Conservation (phyloP, 2,329 filamentous ascomycete genomes). For the Monosporascus ibericus region DNA sequence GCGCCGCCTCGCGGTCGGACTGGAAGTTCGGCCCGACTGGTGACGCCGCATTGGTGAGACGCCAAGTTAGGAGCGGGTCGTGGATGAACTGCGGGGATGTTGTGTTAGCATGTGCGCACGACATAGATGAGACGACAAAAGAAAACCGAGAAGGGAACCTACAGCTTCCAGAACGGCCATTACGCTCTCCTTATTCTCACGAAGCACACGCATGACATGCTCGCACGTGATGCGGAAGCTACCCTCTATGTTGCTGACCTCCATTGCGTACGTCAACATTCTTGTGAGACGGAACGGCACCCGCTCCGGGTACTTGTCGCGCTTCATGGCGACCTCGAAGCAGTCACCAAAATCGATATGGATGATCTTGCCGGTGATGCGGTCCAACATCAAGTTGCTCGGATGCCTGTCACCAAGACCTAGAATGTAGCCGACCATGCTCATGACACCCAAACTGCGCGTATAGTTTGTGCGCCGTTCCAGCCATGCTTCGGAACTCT, state of each 20-base stretch:
- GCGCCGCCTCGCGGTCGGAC: slow-evolving; percentile 50
- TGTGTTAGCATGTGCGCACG: slow-evolving; percentile 8
- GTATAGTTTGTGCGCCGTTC: slow-evolving; percentile 99
- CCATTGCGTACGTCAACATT: slow-evolving; percentile 99
- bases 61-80: slow-evolving; percentile 97
- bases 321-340: slow-evolving; percentile 99
- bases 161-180: slow-evolving; percentile 98
- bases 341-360: slow-evolving; percentile 99
- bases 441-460: slow-evolving; percentile 95
- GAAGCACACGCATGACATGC: slow-evolving; percentile 93
- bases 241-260: slow-evolving; percentile 98
- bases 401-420: slow-evolving; percentile 95
- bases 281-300: slow-evolving; percentile 96
- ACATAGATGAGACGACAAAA: neutral
- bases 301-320: slow-evolving; percentile 96
- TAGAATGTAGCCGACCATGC: slow-evolving; percentile 99
- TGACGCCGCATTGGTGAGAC: slow-evolving; percentile 62
- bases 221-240: slow-evolving; percentile 98
- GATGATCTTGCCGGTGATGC: slow-evolving; percentile 91
- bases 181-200: slow-evolving; percentile 95
- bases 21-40: slow-evolving; percentile 63
- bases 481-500: slow-evolving; percentile 96
- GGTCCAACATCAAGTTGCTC: slow-evolving; percentile 95
- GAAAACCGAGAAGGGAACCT: slow-evolving; percentile 38
- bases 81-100: slow-evolving; percentile 74